Evolutionary conservation across 139 green algal genomes (phyloP).

Genomic region (Diplosphaera chodatii): DNA sequence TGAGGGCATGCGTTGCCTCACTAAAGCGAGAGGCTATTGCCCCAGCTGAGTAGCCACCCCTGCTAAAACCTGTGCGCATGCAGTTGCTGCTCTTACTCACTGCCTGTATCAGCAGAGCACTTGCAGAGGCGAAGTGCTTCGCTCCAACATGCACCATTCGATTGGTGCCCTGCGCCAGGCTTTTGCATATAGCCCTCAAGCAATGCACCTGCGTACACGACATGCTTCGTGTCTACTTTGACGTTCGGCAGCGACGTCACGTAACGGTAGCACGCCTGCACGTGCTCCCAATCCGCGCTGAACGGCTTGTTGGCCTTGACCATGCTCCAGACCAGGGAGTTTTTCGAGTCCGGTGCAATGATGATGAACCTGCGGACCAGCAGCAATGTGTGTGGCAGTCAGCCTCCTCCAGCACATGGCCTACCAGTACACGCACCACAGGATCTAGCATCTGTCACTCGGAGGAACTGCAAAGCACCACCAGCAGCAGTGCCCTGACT

Average conservation of each 20-base stretch:
- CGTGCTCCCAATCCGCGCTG: neutral
- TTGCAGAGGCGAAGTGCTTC: too few relatives aligned
- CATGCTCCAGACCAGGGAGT: neutral
- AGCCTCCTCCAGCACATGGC: too few relatives aligned
- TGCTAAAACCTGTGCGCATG: neutral
- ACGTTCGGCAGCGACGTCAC: neutral
- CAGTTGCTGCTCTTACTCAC: too few relatives aligned
- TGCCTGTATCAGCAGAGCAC: too few relatives aligned
- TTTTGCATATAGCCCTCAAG: too few relatives aligned
- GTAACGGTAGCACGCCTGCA: neutral
- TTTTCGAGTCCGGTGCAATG: neutral
- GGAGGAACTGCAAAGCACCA: too few relatives aligned
- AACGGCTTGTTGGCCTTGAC: neutral
- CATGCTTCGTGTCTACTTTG: neutral
- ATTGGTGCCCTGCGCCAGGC: too few relatives aligned
- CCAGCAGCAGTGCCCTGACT: too few relatives aligned
- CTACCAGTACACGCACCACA: too few relatives aligned
- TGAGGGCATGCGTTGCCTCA: neutral
- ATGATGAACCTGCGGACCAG: constrained; percentile 1
- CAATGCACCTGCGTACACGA: neutral
- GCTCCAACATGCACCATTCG: too few relatives aligned
- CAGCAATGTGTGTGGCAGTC: too few relatives aligned
- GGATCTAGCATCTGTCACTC: too few relatives aligned
- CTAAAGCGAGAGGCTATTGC: neutral
- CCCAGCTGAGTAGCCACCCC: neutral